Percentiles rank a stretch among this genome's conserved stretches.
Conservation (phyloP, 2,329 filamentous ascomycete species). For the Aspergillus texensis region DNA sequence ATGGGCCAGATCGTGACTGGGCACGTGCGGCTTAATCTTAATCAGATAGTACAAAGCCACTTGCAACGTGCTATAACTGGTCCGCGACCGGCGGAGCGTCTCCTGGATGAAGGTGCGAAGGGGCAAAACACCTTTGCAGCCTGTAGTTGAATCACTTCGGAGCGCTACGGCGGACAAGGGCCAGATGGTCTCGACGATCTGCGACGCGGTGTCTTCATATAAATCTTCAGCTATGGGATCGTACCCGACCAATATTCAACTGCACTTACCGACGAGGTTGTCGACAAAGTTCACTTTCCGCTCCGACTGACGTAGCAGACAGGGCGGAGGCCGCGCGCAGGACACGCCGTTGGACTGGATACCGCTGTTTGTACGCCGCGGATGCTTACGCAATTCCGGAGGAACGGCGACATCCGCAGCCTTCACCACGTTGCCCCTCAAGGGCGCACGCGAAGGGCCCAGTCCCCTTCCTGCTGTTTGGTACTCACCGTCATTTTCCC, state of each 20-base stretch:
- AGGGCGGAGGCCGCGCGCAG: constrained; percentile 67
- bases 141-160: constrained; percentile 66
- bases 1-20: constrained; percentile 80
- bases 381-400: constrained; percentile 51
- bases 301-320: constrained; percentile 82
- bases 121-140: constrained; percentile 77
- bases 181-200: constrained; percentile 98
- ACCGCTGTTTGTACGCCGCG: constrained; percentile 55
- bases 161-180: constrained; percentile 81
- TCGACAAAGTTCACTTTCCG: constrained; percentile 95
- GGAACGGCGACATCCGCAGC: constrained; percentile 38
- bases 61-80: constrained; percentile 95
- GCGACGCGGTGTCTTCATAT: constrained; percentile 85
- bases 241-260: constrained; percentile 18
- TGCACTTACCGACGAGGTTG: constrained; percentile 89
- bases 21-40: constrained; percentile 87
- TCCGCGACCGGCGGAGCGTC: constrained; percentile 89
- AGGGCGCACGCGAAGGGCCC: constrained; percentile 28
- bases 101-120: constrained; percentile 97
- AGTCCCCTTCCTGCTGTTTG: constrained; percentile 29
- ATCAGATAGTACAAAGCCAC: constrained; percentile 96
- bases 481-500: constrained; percentile 43
- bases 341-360: constrained; percentile 47
- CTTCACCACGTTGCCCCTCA: constrained; percentile 33
- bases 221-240: constrained; percentile 27